Percentiles rank a stretch among this genome's conserved stretches.
These are phyloP conservation scores for Sclerotinia trifoliorum DNA, from an alignment of 2,329 filamentous ascomycete genomes.

Conservation along the genomic window DNA sequence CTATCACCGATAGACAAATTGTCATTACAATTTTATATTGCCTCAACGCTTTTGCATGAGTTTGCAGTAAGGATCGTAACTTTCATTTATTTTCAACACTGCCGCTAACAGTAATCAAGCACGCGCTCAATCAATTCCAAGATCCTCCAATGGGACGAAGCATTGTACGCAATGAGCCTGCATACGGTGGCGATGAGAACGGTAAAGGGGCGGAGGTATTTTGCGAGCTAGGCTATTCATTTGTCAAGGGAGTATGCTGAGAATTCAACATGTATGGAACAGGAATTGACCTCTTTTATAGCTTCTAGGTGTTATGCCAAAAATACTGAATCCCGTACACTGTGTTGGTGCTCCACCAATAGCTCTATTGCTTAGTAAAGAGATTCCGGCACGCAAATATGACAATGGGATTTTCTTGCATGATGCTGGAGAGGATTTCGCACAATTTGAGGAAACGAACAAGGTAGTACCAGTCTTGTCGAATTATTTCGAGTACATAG, in stretches of 20 bases:
- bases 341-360: background rate
- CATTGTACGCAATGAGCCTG: background rate
- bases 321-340: background rate
- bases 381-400: constrained; percentile 6
- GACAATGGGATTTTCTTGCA: constrained; percentile 12
- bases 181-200: background rate
- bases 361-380: background rate
- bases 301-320: constrained; percentile 1
- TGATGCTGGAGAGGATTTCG: constrained; percentile 1
- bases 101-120: constrained; percentile 1
- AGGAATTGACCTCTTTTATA: background rate
- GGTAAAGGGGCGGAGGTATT: constrained; percentile 6
- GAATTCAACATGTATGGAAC: background rate
- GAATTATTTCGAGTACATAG: constrained; percentile 4
- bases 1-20: background rate
- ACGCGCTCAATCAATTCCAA: constrained; percentile 10
- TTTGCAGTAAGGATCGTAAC: background rate
- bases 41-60: constrained; percentile 3
- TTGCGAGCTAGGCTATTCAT: constrained; percentile 8
- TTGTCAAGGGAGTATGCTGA: constrained; percentile 5
- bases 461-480: background rate
- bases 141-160: constrained; percentile 4
- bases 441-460: background rate
- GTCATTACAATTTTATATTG: constrained; percentile 6
- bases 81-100: background rate